Evolutionary conservation across 23 red algal genomes (phyloP).

Genomic region (Gracilariopsis chorda): DNA sequence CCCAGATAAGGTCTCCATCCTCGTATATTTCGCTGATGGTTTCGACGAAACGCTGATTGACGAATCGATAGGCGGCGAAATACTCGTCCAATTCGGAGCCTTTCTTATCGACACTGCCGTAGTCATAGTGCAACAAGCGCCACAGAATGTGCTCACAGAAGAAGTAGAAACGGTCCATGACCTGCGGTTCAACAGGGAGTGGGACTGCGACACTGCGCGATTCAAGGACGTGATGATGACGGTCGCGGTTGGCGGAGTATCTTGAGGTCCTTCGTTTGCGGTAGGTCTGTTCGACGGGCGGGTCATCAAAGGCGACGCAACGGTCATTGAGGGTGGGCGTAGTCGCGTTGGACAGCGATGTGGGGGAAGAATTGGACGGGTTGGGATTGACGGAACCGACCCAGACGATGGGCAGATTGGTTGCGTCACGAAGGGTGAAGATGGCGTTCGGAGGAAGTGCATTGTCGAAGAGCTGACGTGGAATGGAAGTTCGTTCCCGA

Average conservation of each 20-base stretch:
- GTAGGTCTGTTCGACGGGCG: background rate
- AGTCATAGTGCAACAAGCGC: slow-evolving; percentile 90
- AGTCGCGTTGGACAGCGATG: background rate
- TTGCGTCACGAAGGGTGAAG: slow-evolving; percentile 19
- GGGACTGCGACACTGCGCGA: slow-evolving; percentile 23
- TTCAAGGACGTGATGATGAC: background rate
- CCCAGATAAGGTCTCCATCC: slow-evolving; percentile 86
- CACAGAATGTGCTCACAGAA: slow-evolving; percentile 83
- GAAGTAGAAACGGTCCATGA: slow-evolving; percentile 20
- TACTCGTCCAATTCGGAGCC: slow-evolving; percentile 28
- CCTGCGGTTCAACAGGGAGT: slow-evolving; percentile 26
- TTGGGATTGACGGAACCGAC: slow-evolving; percentile 33
- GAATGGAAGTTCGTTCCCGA: slow-evolving; percentile 6
- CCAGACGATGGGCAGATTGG: slow-evolving; percentile 68
- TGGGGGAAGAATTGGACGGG: background rate
- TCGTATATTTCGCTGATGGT: slow-evolving; percentile 72
- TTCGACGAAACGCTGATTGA: slow-evolving; percentile 83
- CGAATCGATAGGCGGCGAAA: slow-evolving; percentile 65
- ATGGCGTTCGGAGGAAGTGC: slow-evolving; percentile 49
- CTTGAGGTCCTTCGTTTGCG: background rate
- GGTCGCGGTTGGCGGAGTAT: slow-evolving; percentile 7
- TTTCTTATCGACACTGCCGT: slow-evolving; percentile 19
- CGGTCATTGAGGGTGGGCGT: background rate
- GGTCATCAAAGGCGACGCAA: background rate
- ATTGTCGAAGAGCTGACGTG: slow-evolving; percentile 54